Evolutionary conservation across 192 early-diverging fungal species (phyloP).

Genomic region (Spinellus fusiger): DNA sequence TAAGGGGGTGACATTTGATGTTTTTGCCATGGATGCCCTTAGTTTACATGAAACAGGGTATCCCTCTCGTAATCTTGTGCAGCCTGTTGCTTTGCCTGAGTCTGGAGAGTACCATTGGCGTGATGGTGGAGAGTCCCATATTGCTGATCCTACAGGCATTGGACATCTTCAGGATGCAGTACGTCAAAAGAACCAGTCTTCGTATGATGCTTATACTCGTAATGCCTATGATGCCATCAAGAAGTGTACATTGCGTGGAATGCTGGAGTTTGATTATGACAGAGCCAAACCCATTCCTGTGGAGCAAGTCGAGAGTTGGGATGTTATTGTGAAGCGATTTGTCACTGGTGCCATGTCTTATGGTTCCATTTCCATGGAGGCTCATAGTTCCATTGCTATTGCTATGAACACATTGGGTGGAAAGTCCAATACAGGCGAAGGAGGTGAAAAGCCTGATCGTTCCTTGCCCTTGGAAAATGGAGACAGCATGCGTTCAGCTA

Average conservation of each 20-base stretch:
- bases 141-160: conserved; percentile 86
- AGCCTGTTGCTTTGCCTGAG: conserved; percentile 73
- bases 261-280: conserved; percentile 84
- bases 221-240: conserved; percentile 78
- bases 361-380: conserved; percentile 92
- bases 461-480: conserved; percentile 70
- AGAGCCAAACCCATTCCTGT: conserved; percentile 70
- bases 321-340: conserved; percentile 91
- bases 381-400: conserved; percentile 85
- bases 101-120: conserved; percentile 98
- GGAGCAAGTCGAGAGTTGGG: conserved; percentile 98
- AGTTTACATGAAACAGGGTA: conserved; percentile 82
- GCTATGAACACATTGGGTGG: conserved; percentile 97
- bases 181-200: conserved; percentile 77
- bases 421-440: conserved; percentile 98
- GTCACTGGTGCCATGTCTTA: conserved; percentile 99
- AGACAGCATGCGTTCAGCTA: conserved; percentile 81
- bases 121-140: conserved; percentile 83
- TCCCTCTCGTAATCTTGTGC: conserved; percentile 61
- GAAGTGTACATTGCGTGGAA: conserved; percentile 89
- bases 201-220: conserved; percentile 82
- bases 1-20: conserved; percentile 76
- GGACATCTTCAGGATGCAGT: conserved; percentile 95
- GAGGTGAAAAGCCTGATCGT: conserved; percentile 90
- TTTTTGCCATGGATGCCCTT: conserved; percentile 83